A percentile compares a stretch with the other conserved stretches of the same genome.
These are phyloP conservation scores for Marsdenia floribunda DNA, from an alignment of 257 asterid species.

Conservation along the genomic window DNA sequence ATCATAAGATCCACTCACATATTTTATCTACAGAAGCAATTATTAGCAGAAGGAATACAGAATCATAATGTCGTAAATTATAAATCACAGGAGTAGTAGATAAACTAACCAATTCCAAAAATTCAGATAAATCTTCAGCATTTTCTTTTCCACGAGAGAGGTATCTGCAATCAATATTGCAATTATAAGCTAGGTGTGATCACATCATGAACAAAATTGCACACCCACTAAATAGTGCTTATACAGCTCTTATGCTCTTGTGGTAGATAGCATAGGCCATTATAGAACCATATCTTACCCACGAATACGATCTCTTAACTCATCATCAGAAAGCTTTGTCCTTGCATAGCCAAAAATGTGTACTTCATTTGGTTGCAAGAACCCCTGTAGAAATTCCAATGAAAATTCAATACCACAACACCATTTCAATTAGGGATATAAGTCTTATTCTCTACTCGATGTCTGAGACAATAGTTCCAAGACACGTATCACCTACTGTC, in stretches of 20 bases:
- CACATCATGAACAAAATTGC: neutral
- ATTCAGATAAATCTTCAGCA: conserved; percentile 39
- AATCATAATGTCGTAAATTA: neutral
- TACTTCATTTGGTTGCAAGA: conserved; percentile 73
- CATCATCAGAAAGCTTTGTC: conserved; percentile 77
- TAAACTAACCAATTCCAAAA: conserved; percentile 81
- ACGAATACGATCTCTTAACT: conserved; percentile 68
- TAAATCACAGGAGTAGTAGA: conserved; percentile 6
- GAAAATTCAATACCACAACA: conserved; percentile 13
- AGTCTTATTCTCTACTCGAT: neutral
- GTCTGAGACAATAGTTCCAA: neutral
- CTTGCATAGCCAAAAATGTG: conserved; percentile 98
- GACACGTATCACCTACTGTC: neutral
- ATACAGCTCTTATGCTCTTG: neutral
- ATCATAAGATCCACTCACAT: conserved; percentile 90
- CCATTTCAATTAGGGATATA: neutral
- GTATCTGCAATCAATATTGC: conserved; percentile 40
- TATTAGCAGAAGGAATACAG: conserved; percentile 6
- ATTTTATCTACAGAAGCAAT: conserved; percentile 60
- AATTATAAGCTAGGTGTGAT: neutral
- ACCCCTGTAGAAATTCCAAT: conserved; percentile 52
- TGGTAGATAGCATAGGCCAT: neutral
- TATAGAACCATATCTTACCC: conserved; percentile 46
- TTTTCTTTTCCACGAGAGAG: conserved; percentile 59
- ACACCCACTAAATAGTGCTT: neutral